Percentiles rank a stretch among this genome's conserved stretches.
Conservation (phyloP, 208 protist species). For the Trypanosoma lewisi region DNA sequence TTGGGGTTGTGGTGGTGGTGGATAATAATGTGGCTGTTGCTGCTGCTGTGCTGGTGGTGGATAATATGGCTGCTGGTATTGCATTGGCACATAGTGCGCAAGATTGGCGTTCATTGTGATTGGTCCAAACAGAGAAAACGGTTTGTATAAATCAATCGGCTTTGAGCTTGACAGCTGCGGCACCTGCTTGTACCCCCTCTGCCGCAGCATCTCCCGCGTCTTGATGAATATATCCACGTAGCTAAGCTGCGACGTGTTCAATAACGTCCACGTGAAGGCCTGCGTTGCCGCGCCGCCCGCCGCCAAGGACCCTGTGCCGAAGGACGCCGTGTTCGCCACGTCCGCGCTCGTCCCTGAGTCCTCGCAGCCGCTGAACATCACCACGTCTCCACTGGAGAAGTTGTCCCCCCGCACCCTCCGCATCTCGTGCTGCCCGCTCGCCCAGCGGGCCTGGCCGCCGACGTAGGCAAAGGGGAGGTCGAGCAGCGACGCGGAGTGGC, state of each 20-base stretch:
- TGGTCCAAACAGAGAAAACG: slow-evolving; percentile 85
- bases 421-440: slow-evolving; percentile 43
- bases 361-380: slow-evolving; percentile 89
- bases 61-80: background rate
- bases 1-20: background rate
- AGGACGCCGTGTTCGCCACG: slow-evolving; percentile 45
- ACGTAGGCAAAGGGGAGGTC: slow-evolving; percentile 90
- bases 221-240: slow-evolving; percentile 84
- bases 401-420: slow-evolving; percentile 64
- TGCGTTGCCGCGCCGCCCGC: slow-evolving; percentile 85
- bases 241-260: slow-evolving; percentile 61
- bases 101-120: slow-evolving; percentile 36
- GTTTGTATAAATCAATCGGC: slow-evolving; percentile 85
- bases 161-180: slow-evolving; percentile 90
- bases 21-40: slow-evolving; percentile 25
- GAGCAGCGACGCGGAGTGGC: slow-evolving; percentile 89
- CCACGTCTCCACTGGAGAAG: slow-evolving; percentile 77
- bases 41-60: slow-evolving; percentile 18
- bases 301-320: slow-evolving; percentile 33
- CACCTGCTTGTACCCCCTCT: slow-evolving; percentile 78
- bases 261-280: slow-evolving; percentile 70
- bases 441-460: slow-evolving; percentile 22
- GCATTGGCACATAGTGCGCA: slow-evolving; percentile 18
- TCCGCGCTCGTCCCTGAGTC: slow-evolving; percentile 88
- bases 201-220: slow-evolving; percentile 66